phyloP scores from a whole-genome alignment of 2,329 filamentous ascomycete genomes.

The Ascochyta pisi region DNA sequence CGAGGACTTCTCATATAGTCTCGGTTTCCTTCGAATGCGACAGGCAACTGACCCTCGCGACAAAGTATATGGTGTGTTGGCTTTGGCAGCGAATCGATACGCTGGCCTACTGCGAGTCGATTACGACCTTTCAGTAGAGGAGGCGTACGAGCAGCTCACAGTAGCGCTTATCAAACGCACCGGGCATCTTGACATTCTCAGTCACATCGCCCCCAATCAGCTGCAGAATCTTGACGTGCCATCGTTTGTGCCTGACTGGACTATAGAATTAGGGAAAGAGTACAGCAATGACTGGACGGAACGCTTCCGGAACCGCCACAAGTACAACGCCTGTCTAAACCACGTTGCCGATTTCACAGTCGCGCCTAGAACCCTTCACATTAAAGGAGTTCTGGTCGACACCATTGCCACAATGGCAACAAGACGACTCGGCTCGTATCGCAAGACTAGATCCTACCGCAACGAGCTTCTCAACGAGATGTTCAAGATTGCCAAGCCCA shows the following conservation, averaged over 20 bases:
- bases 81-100: constrained; percentile 1
- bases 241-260: constrained; percentile 9
- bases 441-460: constrained; percentile 1
- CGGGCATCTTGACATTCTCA: constrained; percentile 1
- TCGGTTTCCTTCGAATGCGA: constrained; percentile 7
- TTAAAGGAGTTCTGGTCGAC: constrained; percentile 1
- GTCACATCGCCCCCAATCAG: constrained; percentile 8
- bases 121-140: background rate
- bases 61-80: constrained; percentile 7
- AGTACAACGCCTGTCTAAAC: constrained; percentile 1
- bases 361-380: background rate
- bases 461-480: constrained; percentile 8
- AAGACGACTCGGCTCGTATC: constrained; percentile 5
- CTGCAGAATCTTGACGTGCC: constrained; percentile 1
- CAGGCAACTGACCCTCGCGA: constrained; percentile 8
- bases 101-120: constrained; percentile 4
- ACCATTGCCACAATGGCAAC: background rate
- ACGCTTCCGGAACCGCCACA: background rate
- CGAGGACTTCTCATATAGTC: constrained; percentile 8
- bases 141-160: constrained; percentile 6
- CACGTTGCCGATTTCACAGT: background rate
- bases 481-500: background rate
- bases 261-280: constrained; percentile 4
- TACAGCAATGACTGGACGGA: constrained; percentile 9
- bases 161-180: constrained; percentile 8